Conservation (phyloP, 305 asterid genomes). For the Vinca major region DNA sequence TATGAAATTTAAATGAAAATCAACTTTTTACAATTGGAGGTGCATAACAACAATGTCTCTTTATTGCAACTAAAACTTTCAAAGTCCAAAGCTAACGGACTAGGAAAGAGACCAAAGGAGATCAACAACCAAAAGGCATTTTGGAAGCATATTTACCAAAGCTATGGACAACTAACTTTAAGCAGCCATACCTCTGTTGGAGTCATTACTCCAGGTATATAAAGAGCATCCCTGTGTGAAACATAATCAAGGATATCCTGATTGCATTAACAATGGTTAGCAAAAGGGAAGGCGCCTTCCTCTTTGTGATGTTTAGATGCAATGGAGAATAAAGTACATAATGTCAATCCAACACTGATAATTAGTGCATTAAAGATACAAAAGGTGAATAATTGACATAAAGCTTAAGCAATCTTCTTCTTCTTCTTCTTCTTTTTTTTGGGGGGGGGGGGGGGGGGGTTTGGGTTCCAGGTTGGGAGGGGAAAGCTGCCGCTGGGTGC, state of each 20-base stretch:
- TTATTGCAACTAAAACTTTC: neutral
- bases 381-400: neutral
- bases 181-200: slow-evolving; percentile 58
- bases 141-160: neutral
- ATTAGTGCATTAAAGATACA: neutral
- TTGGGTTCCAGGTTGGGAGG: no score
- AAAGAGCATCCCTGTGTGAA: slow-evolving; percentile 40
- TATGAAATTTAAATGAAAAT: neutral
- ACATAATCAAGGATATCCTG: slow-evolving; percentile 60
- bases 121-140: neutral
- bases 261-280: slow-evolving; percentile 19
- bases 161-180: neutral
- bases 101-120: neutral
- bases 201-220: slow-evolving; percentile 83
- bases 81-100: neutral
- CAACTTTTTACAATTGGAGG: neutral
- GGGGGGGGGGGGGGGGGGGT: no score
- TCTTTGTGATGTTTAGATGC: neutral
- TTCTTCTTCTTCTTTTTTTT: no score
- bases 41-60: neutral
- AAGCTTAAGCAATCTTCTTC: neutral
- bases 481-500: no score
- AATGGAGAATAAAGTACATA: neutral
- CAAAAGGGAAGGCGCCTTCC: slow-evolving; percentile 3
- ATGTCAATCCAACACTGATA: neutral